Percentiles rank a stretch among this genome's conserved stretches.
Conservation (phyloP, 2,329 filamentous ascomycete genomes). For the Xylariaceae sp. region DNA sequence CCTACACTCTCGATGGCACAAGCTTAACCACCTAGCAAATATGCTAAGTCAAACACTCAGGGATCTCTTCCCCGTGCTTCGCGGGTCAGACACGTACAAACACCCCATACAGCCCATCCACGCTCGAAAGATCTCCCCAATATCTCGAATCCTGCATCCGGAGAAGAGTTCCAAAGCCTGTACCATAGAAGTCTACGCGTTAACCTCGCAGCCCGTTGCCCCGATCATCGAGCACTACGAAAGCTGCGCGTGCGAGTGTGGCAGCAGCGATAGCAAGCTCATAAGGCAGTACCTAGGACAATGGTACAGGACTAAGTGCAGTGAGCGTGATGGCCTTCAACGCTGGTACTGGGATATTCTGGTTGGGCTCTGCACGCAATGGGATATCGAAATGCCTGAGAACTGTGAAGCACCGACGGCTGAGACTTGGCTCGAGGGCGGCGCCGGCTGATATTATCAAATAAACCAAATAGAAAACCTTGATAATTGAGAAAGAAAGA, state of each 20-base stretch:
- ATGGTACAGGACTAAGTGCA: conserved; percentile 1
- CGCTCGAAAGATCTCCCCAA: not conserved
- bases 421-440: not conserved
- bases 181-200: conserved; percentile 1
- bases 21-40: not conserved
- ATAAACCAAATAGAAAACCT: too few species aligned
- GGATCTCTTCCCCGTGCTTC: not conserved
- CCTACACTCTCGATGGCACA: not conserved
- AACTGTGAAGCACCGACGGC: not conserved
- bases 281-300: conserved; percentile 1
- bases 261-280: not conserved
- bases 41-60: not conserved
- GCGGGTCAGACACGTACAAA: not conserved
- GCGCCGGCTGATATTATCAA: too few species aligned
- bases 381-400: conserved; percentile 2
- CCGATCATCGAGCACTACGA: not conserved
- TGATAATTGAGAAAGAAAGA: too few species aligned
- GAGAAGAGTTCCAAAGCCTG: not conserved
- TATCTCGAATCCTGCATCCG: not conserved
- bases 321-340: conserved; percentile 2
- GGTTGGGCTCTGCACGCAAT: not conserved
- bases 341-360: conserved; percentile 9
- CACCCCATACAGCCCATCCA: not conserved
- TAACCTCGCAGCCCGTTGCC: conserved; percentile 1
- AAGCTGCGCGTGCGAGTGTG: not conserved